Conservation (phyloP, 1,284 basidiomycete genomes). For the Lentinus polychrous region DNA sequence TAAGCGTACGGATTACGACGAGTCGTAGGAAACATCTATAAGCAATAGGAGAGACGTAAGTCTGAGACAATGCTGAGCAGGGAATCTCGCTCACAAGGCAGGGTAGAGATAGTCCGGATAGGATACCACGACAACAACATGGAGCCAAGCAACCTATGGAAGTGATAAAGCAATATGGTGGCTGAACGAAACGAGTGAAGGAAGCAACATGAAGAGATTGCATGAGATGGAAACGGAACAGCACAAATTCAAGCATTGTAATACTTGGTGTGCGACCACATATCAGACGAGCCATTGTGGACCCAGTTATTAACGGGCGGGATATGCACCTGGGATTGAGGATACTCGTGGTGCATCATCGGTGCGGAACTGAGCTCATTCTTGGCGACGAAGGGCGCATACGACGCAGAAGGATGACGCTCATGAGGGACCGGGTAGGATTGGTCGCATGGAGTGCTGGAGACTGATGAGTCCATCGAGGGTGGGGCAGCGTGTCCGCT, state of each 20-base stretch:
- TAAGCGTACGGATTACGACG: too few species aligned
- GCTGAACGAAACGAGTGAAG: not conserved
- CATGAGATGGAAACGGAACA: not conserved
- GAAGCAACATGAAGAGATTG: not conserved
- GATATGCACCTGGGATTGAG: not conserved
- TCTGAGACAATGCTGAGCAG: too few species aligned
- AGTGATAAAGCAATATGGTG: too few species aligned
- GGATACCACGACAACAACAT: too few species aligned
- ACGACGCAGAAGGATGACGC: not conserved
- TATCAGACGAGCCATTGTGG: not conserved
- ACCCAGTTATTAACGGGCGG: not conserved
- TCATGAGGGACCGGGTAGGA: conserved; percentile 8
- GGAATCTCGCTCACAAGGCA: too few species aligned
- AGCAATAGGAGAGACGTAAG: too few species aligned
- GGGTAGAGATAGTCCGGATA: too few species aligned
- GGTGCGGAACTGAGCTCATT: not conserved
- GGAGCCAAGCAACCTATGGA: too few species aligned
- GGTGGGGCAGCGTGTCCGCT: not conserved
- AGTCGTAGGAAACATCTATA: too few species aligned
- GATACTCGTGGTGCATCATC: conserved; percentile 8
- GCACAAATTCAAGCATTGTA: not conserved
- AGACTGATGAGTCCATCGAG: conserved; percentile 6
- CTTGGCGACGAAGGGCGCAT: not conserved
- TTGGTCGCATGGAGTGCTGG: conserved; percentile 10
- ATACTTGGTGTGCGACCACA: not conserved